Conservation (phyloP, 805 yeast species). For the Schwanniomyces polymorphus region DNA sequence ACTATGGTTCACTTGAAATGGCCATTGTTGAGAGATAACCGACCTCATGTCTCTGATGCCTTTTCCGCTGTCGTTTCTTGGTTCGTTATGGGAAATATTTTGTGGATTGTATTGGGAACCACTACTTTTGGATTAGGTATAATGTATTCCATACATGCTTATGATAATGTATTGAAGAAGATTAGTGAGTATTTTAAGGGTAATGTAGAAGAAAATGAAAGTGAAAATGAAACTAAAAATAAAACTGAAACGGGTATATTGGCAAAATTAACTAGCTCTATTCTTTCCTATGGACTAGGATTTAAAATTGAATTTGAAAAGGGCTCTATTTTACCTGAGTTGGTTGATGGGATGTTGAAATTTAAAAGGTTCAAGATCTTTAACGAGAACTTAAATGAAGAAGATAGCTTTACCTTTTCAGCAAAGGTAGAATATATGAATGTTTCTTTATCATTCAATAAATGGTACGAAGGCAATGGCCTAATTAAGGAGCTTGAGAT, state of each 20-base stretch:
- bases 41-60: conserved; percentile 52
- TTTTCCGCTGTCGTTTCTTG: conserved; percentile 56
- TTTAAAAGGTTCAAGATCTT: conserved; percentile 39
- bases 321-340: conserved; percentile 40
- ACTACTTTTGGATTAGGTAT: conserved; percentile 53
- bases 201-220: conserved; percentile 22
- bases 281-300: conserved; percentile 42
- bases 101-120: conserved; percentile 58
- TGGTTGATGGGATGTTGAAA: conserved; percentile 50
- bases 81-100: conserved; percentile 55
- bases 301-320: conserved; percentile 35
- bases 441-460: conserved; percentile 48
- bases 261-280: conserved; percentile 31
- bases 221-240: background rate
- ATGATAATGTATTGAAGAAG: conserved; percentile 25
- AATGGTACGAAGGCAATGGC: conserved; percentile 59
- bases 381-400: conserved; percentile 10
- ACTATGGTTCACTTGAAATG: conserved; percentile 43
- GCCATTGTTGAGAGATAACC: conserved; percentile 47
- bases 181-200: conserved; percentile 11
- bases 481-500: conserved; percentile 49
- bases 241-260: conserved; percentile 24
- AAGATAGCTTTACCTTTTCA: conserved; percentile 18
- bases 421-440: conserved; percentile 44
- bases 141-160: conserved; percentile 44